phyloP scores from a whole-genome alignment of 805 yeast genomes.

The Starmerella gropengiesseri region DNA sequence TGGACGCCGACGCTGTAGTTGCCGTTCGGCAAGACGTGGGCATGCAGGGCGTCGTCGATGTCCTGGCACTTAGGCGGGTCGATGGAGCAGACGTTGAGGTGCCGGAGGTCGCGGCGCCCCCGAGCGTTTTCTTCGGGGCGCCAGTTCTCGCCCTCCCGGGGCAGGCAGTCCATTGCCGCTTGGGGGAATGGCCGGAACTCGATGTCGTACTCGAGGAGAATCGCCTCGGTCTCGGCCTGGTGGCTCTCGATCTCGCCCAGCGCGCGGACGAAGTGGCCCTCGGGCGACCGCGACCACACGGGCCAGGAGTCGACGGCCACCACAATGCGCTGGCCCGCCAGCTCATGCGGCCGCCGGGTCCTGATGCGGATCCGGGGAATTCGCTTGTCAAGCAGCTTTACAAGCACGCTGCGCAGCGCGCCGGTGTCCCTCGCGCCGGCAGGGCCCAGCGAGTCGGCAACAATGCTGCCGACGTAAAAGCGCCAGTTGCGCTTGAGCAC shows the following conservation, averaged over 20 bases:
- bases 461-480: slow-evolving; percentile 83
- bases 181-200: slow-evolving; percentile 93
- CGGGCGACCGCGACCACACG: slow-evolving; percentile 67
- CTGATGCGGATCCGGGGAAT: slow-evolving; percentile 78
- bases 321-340: slow-evolving; percentile 82
- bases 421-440: slow-evolving; percentile 37
- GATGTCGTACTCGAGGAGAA: slow-evolving; percentile 86
- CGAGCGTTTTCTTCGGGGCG: slow-evolving; percentile 39
- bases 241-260: slow-evolving; percentile 85
- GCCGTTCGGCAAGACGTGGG: slow-evolving; percentile 73
- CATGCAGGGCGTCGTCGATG: slow-evolving; percentile 97
- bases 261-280: slow-evolving; percentile 86
- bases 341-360: slow-evolving; percentile 74
- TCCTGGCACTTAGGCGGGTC: slow-evolving; percentile 99
- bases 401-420: slow-evolving; percentile 68
- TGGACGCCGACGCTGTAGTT: slow-evolving; percentile 97
- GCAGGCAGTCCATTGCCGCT: slow-evolving; percentile 83
- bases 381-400: slow-evolving; percentile 76
- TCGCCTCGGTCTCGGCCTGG: slow-evolving; percentile 92
- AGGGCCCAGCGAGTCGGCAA: slow-evolving; percentile 34
- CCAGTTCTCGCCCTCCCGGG: slow-evolving; percentile 91
- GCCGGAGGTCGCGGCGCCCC: slow-evolving; percentile 76
- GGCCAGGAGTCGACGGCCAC: slow-evolving; percentile 93
- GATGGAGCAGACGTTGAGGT: slow-evolving; percentile 81
- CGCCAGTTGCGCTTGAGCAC: slow-evolving; percentile 88